Conservation (phyloP, 805 yeast genomes). For the Sugiyamaella americana region DNA sequence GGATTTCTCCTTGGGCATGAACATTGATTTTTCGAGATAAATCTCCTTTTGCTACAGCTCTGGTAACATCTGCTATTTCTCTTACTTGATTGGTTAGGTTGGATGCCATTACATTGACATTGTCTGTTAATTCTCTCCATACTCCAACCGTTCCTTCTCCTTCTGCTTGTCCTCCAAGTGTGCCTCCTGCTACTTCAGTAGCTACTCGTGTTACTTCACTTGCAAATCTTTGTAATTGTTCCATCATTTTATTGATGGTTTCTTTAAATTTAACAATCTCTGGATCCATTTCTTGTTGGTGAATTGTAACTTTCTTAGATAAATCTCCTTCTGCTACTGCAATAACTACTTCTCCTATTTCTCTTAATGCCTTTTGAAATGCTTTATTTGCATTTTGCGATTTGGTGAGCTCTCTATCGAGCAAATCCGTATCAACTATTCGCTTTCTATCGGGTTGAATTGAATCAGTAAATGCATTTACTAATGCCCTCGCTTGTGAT, state of each 20-base stretch:
- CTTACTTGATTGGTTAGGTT: constrained; percentile 83
- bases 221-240: constrained; percentile 75
- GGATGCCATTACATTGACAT: constrained; percentile 84
- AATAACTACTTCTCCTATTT: constrained; percentile 79
- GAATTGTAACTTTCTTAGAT: constrained; percentile 71
- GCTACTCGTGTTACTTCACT: constrained; percentile 79
- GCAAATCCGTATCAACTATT: constrained; percentile 27
- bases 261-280: constrained; percentile 73
- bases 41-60: constrained; percentile 86
- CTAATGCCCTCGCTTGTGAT: constrained; percentile 30
- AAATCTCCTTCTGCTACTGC: constrained; percentile 88
- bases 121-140: constrained; percentile 82
- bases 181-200: constrained; percentile 86
- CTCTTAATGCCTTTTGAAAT: constrained; percentile 59
- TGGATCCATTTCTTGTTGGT: constrained; percentile 66
- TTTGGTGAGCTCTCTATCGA: constrained; percentile 34
- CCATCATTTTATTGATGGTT: constrained; percentile 85
- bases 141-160: constrained; percentile 81
- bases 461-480: constrained; percentile 29
- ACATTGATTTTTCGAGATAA: constrained; percentile 77
- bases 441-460: constrained; percentile 27
- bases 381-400: constrained; percentile 58
- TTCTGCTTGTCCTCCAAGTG: constrained; percentile 83
- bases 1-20: constrained; percentile 86
- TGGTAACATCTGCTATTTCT: constrained; percentile 83